Conservation (phyloP, 2,329 filamentous ascomycete species). For the Penicillium sp. region DNA sequence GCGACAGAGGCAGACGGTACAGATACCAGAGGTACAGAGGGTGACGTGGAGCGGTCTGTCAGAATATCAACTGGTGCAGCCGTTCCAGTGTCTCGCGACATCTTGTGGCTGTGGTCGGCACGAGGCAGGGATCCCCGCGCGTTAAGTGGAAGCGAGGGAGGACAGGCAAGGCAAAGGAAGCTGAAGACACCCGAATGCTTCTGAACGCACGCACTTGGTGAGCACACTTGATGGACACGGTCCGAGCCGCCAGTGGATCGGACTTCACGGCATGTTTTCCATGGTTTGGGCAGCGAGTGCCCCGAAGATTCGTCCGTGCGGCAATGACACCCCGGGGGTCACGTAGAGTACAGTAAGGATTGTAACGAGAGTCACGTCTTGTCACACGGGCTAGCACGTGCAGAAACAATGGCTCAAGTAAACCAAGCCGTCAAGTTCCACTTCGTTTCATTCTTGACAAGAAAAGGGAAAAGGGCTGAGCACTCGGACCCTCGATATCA, state of each 20-base stretch:
- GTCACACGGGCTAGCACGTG: slow-evolving; percentile 19
- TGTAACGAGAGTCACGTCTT: slow-evolving; percentile 1
- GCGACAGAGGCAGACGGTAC: slow-evolving; percentile 20
- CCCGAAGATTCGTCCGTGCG: slow-evolving; percentile 3
- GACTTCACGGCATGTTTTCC: slow-evolving; percentile 8
- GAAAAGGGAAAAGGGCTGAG: slow-evolving; percentile 4
- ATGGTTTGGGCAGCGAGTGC: slow-evolving; percentile 30
- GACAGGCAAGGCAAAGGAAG: not conserved
- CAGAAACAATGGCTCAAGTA: slow-evolving; percentile 1
- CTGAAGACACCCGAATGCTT: not conserved
- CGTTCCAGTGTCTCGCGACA: slow-evolving; percentile 25
- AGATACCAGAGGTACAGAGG: slow-evolving; percentile 13
- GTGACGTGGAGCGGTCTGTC: slow-evolving; percentile 35
- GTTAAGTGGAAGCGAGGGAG: slow-evolving; percentile 5
- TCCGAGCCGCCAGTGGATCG: slow-evolving; percentile 29
- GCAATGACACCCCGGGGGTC: slow-evolving; percentile 6
- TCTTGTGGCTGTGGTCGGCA: slow-evolving; percentile 27
- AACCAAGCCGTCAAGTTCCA: not conserved
- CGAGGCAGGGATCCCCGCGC: slow-evolving; percentile 14
- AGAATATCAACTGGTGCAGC: slow-evolving; percentile 26
- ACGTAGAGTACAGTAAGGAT: not conserved
- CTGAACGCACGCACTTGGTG: not conserved
- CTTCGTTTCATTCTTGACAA: not conserved
- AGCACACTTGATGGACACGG: slow-evolving; percentile 17
- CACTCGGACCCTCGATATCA: slow-evolving; percentile 6